Evolutionary conservation across 2,329 filamentous ascomycete species (phyloP).

Genomic region (Acrodontium crateriforme): DNA sequence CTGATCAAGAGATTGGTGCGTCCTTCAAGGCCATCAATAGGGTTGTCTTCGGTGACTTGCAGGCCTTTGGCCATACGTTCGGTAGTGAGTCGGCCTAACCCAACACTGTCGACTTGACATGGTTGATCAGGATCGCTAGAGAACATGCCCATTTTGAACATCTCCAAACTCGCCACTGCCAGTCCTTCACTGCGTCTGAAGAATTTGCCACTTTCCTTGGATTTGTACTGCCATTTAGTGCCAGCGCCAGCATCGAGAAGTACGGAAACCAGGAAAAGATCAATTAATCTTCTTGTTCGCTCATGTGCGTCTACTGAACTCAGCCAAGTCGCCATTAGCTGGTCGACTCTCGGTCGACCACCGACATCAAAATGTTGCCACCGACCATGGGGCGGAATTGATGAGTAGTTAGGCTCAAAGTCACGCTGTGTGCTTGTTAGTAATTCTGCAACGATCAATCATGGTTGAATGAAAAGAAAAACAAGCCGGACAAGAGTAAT

Average conservation of each 20-base stretch:
- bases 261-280: conserved; percentile 68
- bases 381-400: conserved; percentile 74
- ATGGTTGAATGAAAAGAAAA: too few relatives aligned
- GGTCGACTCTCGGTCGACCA: conserved; percentile 57
- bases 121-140: conserved; percentile 70
- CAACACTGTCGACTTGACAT: conserved; percentile 77
- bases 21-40: conserved; percentile 73
- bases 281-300: conserved; percentile 59
- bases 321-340: conserved; percentile 57
- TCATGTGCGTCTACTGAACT: conserved; percentile 56
- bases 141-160: conserved; percentile 88
- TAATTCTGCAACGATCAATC: too few relatives aligned
- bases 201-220: conserved; percentile 67
- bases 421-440: too few relatives aligned
- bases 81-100: conserved; percentile 58
- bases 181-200: conserved; percentile 82
- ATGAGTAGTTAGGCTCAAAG: conserved; percentile 52
- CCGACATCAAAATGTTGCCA: conserved; percentile 80
- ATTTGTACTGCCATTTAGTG: conserved; percentile 83
- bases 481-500: too few relatives aligned
- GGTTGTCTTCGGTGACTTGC: conserved; percentile 69
- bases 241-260: conserved; percentile 81
- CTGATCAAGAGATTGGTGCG: conserved; percentile 65
- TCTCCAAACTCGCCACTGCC: conserved; percentile 64
- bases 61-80: conserved; percentile 66